Evolutionary conservation across 345 rosid species (phyloP), one percentile per base, ranked within the genome.

Genomic region (Arabis alpina): DNA sequence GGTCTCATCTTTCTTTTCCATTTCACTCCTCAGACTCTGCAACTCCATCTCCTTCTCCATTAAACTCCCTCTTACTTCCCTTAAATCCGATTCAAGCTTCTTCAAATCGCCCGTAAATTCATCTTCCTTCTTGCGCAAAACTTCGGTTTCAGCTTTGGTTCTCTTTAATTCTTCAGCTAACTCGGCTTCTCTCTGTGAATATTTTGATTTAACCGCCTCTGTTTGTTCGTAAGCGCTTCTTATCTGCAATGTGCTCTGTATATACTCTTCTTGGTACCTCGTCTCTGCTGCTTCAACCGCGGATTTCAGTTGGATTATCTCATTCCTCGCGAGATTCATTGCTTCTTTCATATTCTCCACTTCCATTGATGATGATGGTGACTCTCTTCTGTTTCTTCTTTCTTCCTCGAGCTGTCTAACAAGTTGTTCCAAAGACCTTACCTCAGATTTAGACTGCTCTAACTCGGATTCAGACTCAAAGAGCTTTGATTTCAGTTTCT

Each of bases 221-320:
- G 79, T 76, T 79, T 87, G 79, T 64, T 93, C 97, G 54, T 79
- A 88, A 53, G 92, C 94, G 73, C 80, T 81, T 81, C 91, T 76
- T 58, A 91, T 91, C 80, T 91, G 97, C 82, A 93, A 56, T 19
- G 91, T 86, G 82, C 97, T 89, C 25, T 76, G 92, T 60, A 93
- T 86, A 67, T 89, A 88, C 81, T 91, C 97, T 70, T 89, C 91
- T 73, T 91, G 89, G 75, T 91, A 91, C 81, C 92, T 80, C 8
- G 80, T 68, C 81, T 93, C 98, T 9, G 91, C 84, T 23, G 69
- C 85, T 77, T 84, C 87, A 32, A 90, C 70, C 44, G 84, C 87
- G 13, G 88, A 81, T 81, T 77, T 86, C 78, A 93, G 61, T 11
- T 85, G 92, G 24, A 44, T 64, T 53, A 84, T 77, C 84, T 90